Percentiles rank a stretch among this genome's conserved stretches.
Conservation (phyloP, 2,329 filamentous ascomycete species). For the Aspergillus phoenicis region DNA sequence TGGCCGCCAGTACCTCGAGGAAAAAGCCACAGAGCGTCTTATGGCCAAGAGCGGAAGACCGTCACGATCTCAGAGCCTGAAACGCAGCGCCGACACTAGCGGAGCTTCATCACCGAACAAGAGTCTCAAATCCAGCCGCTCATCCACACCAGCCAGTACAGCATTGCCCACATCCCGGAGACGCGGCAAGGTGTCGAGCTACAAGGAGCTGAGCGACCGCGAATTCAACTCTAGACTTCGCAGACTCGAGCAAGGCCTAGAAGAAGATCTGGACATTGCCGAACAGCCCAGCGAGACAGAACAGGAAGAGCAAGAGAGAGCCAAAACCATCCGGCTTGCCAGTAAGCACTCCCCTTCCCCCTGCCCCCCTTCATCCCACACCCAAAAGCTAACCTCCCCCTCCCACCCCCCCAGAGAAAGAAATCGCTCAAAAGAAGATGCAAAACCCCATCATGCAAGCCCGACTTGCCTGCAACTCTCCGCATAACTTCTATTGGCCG, state of each 20-base stretch:
- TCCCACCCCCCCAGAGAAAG: constrained; percentile 61
- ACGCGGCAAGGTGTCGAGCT: constrained; percentile 57
- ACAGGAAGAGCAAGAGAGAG: constrained; percentile 65
- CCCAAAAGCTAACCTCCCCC: constrained; percentile 23
- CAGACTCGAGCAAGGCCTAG: constrained; percentile 55
- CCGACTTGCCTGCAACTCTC: constrained; percentile 86
- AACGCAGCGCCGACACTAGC: constrained; percentile 58
- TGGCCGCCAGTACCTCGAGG: constrained; percentile 51
- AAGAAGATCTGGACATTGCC: constrained; percentile 56
- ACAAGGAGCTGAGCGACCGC: constrained; percentile 74
- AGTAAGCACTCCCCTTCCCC: constrained; percentile 55
- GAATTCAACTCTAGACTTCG: constrained; percentile 74
- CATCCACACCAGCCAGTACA: constrained; percentile 69
- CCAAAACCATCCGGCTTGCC: constrained; percentile 72
- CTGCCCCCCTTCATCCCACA: neutral
- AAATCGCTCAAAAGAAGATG: constrained; percentile 87
- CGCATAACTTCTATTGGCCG: constrained; percentile 95
- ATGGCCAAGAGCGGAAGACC: constrained; percentile 38
- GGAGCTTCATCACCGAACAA: constrained; percentile 61
- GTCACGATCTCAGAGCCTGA: constrained; percentile 52
- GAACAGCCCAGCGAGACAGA: constrained; percentile 47
- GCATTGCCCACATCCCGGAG: constrained; percentile 49
- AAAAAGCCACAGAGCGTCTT: constrained; percentile 54
- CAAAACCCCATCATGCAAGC: constrained; percentile 93
- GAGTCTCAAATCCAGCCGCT: constrained; percentile 72